Conservation (phyloP, 331 rosid species). For the Dryas integrifolia region DNA sequence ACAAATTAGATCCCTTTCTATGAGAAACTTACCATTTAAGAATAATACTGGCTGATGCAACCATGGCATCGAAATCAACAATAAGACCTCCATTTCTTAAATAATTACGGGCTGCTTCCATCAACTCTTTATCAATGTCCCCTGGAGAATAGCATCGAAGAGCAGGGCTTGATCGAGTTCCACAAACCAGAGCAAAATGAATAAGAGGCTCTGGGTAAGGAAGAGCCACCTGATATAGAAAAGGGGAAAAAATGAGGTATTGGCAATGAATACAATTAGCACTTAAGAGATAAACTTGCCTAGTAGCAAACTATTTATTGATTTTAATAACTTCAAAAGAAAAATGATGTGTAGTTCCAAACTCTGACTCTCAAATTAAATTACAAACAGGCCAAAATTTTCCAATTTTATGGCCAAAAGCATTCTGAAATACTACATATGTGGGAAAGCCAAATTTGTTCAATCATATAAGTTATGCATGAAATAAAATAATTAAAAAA, state of each 20-base stretch:
- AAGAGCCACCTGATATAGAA: constrained; percentile 61
- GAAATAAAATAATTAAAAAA: background rate
- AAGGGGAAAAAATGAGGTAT: constrained; percentile 4
- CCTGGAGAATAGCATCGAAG: constrained; percentile 79
- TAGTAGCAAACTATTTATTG: background rate
- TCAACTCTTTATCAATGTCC: constrained; percentile 63
- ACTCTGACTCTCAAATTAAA: constrained; percentile 3
- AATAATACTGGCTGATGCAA: constrained; percentile 56
- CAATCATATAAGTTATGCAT: background rate
- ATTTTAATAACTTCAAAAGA: too few species aligned
- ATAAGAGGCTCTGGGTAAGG: constrained; percentile 81
- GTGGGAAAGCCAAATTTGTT: background rate
- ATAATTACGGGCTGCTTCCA: constrained; percentile 65
- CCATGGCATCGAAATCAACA: constrained; percentile 49
- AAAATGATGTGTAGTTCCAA: too few species aligned
- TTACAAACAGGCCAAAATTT: background rate
- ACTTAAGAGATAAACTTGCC: background rate
- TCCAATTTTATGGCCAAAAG: background rate
- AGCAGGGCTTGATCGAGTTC: constrained; percentile 78
- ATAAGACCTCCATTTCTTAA: constrained; percentile 61
- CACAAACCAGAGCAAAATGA: constrained; percentile 77
- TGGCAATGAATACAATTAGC: background rate
- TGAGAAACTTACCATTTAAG: constrained; percentile 70
- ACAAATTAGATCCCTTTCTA: background rate
- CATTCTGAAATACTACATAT: background rate